Base-by-base conservation (phyloP, 495 filamentous ascomycete species). In the Xeromyces bisporus region DNA sequence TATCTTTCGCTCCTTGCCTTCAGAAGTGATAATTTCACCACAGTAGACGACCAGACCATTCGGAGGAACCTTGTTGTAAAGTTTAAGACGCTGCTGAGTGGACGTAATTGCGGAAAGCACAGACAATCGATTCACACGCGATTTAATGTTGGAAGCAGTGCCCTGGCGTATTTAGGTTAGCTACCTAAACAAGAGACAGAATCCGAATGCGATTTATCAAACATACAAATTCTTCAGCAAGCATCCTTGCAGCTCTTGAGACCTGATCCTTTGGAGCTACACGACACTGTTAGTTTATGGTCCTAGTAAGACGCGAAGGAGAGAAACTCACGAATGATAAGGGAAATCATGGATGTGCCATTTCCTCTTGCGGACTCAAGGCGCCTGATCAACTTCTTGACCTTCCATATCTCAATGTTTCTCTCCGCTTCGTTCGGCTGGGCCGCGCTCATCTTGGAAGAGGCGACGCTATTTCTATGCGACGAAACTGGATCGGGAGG, bases 71-170 rank as follows among this genome's bases (percentile, higher is more conserved):
- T 93, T 94, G 60, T 81, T 91, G 66, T 97, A 97, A 14, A 97
- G 69, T 66, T 97, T 97, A 33, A 97, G 75, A 53, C 87, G 76
- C 66, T 97, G 89, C 62, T 97, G 89, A 38, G 89, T 97, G 25
- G 91, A 96, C 8, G 89, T 97, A 55, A 97, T 97, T 47, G 89
- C 89, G 6, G 86, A 93, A 25, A 97, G 66, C 23, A 97, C 89
- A 14, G 89, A 97, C 40, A 93, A 80, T 47, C 89, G 80, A 53
- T 97, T 97, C 59, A 97, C 89, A 47, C 89, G 86, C 23, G 89
- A 97, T 58, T 97, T 97, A 61, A 97, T 97, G 56, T 97, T 97
- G 38, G 85, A 93, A 12, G 89, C 91, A 33, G 89, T 97, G 47
- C 89, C 89, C 81, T 86, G 23, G 15, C n/a, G 7, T 12, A 26